Evolutionary conservation across 1,139 yeast species (phyloP).

Genomic region (Geotrichum reessii): DNA sequence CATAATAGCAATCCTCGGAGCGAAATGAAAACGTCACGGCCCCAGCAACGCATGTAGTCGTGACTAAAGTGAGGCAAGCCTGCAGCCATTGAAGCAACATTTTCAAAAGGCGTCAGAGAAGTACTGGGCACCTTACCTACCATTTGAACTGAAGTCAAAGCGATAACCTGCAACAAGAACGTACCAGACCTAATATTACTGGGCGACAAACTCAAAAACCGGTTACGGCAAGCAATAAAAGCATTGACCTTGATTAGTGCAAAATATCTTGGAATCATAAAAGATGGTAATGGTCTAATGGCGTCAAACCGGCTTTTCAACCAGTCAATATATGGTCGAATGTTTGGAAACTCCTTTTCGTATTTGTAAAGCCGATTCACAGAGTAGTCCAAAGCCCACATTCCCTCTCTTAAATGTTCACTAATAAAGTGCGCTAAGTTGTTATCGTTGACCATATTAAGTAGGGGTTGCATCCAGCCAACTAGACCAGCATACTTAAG

Average conservation of each 20-base stretch:
- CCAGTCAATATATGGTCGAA: slow-evolving; percentile 61
- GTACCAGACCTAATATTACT: slow-evolving; percentile 54
- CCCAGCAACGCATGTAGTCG: slow-evolving; percentile 97
- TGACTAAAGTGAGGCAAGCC: slow-evolving; percentile 91
- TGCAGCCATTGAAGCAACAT: slow-evolving; percentile 79
- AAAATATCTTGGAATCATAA: slow-evolving; percentile 80
- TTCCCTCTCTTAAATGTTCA: slow-evolving; percentile 71
- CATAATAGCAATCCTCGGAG: slow-evolving; percentile 74
- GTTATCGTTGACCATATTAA: slow-evolving; percentile 58
- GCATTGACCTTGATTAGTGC: slow-evolving; percentile 73
- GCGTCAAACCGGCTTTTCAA: slow-evolving; percentile 58
- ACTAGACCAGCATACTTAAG: slow-evolving; percentile 85
- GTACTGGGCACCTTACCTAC: slow-evolving; percentile 69
- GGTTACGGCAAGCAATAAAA: slow-evolving; percentile 69
- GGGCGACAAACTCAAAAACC: slow-evolving; percentile 57
- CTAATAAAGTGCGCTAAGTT: slow-evolving; percentile 80
- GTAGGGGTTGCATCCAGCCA: slow-evolving; percentile 79
- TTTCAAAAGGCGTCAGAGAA: slow-evolving; percentile 59
- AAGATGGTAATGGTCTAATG: slow-evolving; percentile 64
- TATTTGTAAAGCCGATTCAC: slow-evolving; percentile 59
- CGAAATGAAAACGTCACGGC: slow-evolving; percentile 89
- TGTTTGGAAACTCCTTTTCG: slow-evolving; percentile 41
- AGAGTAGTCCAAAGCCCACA: slow-evolving; percentile 84
- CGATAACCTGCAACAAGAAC: slow-evolving; percentile 69
- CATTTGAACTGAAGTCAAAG: slow-evolving; percentile 85